phyloP scores from a whole-genome alignment of 2,329 filamentous ascomycete species.

The Pestalotiopsis sp. region DNA sequence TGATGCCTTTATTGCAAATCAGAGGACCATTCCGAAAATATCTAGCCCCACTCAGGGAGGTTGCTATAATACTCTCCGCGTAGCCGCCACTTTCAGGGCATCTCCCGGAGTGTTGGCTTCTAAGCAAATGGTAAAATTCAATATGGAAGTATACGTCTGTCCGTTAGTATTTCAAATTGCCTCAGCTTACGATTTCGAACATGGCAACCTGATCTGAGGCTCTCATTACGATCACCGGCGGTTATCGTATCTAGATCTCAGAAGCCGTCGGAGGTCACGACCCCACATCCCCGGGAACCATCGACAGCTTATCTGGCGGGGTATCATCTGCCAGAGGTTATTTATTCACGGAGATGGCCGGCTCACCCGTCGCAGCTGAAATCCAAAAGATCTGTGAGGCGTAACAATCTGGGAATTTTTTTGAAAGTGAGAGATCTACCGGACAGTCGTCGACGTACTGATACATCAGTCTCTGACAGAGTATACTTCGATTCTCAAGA shows the following conservation, averaged over 20 bases:
- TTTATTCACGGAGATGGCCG: constrained; percentile 11
- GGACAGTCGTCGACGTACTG: no score
- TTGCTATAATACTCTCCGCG: no score
- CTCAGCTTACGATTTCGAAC: not conserved
- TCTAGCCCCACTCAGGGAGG: not conserved
- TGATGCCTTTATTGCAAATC: no score
- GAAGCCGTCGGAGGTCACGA: constrained; percentile 12
- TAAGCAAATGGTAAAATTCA: not conserved
- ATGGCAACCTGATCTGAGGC: not conserved
- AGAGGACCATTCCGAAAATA: no score
- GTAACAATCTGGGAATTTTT: no score
- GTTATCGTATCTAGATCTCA: constrained; percentile 5
- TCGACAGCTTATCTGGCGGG: constrained; percentile 11
- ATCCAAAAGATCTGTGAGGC: not conserved
- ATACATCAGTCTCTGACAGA: no score
- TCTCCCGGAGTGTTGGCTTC: not conserved
- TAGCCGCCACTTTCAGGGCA: not conserved
- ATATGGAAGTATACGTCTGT: not conserved
- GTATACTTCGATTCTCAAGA: no score
- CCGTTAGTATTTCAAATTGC: no score
- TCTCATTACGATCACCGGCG: constrained; percentile 11
- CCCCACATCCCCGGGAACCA: constrained; percentile 5
- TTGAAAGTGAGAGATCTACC: no score
- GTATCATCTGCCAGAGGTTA: not conserved
- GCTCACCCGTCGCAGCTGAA: not conserved